Evolutionary conservation across 257 asterid species (phyloP).

Genomic region (Avicennia marina): DNA sequence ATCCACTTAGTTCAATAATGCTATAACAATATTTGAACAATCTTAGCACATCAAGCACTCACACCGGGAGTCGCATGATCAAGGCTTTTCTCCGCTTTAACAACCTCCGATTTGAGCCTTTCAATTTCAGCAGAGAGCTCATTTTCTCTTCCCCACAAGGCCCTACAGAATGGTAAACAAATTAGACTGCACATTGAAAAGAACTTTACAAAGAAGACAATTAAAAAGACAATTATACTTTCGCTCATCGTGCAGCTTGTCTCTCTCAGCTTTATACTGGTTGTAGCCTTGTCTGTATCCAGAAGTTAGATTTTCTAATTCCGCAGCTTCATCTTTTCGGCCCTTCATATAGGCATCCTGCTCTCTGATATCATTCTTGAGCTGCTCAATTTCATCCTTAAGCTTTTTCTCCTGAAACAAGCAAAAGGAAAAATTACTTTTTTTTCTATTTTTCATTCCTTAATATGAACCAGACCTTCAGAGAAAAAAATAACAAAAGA

Average conservation of each 20-base stretch:
- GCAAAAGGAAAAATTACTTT: constrained; percentile 5
- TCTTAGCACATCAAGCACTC: constrained; percentile 32
- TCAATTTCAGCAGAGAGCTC: constrained; percentile 75
- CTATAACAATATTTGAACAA: constrained; percentile 6
- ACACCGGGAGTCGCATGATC: constrained; percentile 99
- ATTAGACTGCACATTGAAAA: constrained; percentile 23
- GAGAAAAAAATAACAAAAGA: background rate
- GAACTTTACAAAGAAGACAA: constrained; percentile 10
- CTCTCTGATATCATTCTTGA: constrained; percentile 53
- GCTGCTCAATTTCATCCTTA: constrained; percentile 75
- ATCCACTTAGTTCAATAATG: constrained; percentile 15
- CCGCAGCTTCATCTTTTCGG: constrained; percentile 64
- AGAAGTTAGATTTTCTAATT: constrained; percentile 57
- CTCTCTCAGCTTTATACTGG: constrained; percentile 68
- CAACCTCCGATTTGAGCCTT: constrained; percentile 76
- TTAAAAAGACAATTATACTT: constrained; percentile 49
- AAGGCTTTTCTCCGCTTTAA: constrained; percentile 91
- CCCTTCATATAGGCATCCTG: constrained; percentile 62
- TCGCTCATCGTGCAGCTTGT: constrained; percentile 75
- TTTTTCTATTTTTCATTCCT: constrained; percentile 1
- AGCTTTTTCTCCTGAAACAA: constrained; percentile 71
- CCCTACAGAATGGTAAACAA: constrained; percentile 37
- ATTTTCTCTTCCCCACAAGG: constrained; percentile 82
- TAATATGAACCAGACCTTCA: background rate
- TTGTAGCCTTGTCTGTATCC: constrained; percentile 71